Conservation (phyloP, 257 asterid genomes). For the Penstemon newberryi region DNA sequence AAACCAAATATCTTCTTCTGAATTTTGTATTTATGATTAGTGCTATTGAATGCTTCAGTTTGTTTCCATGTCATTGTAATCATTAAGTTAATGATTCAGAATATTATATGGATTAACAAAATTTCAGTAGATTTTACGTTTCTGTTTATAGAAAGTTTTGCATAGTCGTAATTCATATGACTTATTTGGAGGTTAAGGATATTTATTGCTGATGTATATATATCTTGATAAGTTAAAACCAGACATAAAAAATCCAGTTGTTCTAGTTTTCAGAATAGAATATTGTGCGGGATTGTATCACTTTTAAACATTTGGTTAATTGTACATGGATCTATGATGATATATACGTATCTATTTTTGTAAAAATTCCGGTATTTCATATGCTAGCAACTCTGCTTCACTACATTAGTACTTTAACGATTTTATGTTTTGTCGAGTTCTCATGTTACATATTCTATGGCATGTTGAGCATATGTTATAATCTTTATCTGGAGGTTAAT, state of each 20-base stretch:
- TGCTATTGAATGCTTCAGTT: neutral
- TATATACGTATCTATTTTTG: too few relatives aligned
- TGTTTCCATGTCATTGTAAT: too few relatives aligned
- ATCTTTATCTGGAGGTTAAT: slow-evolving; percentile 19
- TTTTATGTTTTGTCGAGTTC: neutral
- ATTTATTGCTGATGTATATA: slow-evolving; percentile 1
- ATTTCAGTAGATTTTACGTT: neutral
- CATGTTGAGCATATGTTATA: slow-evolving; percentile 5
- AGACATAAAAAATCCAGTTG: neutral
- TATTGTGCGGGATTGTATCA: too few relatives aligned
- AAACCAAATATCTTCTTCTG: too few relatives aligned
- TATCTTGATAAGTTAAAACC: neutral
- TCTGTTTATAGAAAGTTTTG: too few relatives aligned
- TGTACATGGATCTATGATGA: neutral
- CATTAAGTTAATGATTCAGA: too few relatives aligned
- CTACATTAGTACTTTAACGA: too few relatives aligned
- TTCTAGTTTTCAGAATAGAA: slow-evolving; percentile 6
- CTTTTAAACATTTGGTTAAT: neutral
- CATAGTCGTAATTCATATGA: neutral
- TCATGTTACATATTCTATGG: slow-evolving; percentile 6
- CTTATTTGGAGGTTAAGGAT: slow-evolving; percentile 2
- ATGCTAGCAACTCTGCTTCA: too few relatives aligned
- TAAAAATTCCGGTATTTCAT: too few relatives aligned
- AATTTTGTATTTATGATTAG: neutral
- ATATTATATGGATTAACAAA: neutral